Percentiles rank a stretch among this genome's conserved stretches.
phyloP scores from a whole-genome alignment of 306 rosid genomes.

The Quercus parvula region DNA sequence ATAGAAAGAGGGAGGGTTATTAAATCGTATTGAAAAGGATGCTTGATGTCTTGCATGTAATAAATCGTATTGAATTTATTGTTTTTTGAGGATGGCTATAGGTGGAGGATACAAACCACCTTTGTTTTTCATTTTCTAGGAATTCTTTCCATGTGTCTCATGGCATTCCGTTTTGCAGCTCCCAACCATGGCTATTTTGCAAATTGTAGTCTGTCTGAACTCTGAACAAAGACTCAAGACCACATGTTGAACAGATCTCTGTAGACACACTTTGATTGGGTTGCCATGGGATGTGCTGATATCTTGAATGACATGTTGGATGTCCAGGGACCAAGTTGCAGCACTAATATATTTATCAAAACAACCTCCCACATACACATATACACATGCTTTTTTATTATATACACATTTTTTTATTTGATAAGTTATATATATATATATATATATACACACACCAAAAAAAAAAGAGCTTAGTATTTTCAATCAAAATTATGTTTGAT shows the following conservation, averaged over 20 bases:
- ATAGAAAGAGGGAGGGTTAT: neutral
- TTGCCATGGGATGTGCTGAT: neutral
- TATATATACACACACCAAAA: no score
- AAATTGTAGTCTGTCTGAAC: neutral
- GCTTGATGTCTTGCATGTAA: neutral
- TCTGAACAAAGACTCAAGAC: neutral
- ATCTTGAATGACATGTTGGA: neutral
- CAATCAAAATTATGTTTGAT: no score
- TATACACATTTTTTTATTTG: no score
- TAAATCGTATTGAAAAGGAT: no score
- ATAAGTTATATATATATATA: no score
- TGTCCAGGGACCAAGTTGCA: neutral
- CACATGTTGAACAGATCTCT: neutral
- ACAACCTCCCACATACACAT: no score
- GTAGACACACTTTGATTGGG: neutral
- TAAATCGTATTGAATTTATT: neutral
- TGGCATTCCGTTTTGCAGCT: neutral
- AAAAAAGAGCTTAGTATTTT: no score
- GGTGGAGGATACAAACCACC: neutral
- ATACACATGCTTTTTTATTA: no score
- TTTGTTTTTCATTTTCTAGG: neutral
- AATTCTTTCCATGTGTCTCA: neutral
- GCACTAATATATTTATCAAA: no score
- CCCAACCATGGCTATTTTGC: neutral
- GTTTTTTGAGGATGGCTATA: neutral